Evolutionary conservation across 2,329 filamentous ascomycete genomes (phyloP).

Genomic region (Penicillium sp.): DNA sequence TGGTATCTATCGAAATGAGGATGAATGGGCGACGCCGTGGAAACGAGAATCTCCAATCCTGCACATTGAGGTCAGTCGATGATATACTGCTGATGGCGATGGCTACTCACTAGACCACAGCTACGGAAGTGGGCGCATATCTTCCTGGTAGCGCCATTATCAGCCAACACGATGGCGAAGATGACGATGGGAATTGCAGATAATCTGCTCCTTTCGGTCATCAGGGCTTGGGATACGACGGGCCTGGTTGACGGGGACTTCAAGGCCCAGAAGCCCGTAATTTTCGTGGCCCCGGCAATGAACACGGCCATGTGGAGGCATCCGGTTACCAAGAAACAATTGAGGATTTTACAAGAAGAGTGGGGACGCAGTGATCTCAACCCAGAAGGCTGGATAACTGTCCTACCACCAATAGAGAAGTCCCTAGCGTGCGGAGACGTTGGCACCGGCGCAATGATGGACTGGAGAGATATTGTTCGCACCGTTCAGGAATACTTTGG

Average conservation of each 20-base stretch:
- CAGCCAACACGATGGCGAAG: constrained; percentile 82
- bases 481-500: constrained; percentile 50
- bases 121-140: constrained; percentile 76
- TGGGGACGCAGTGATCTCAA: constrained; percentile 56
- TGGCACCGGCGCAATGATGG: constrained; percentile 75
- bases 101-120: constrained; percentile 5
- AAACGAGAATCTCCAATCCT: constrained; percentile 70
- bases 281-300: constrained; percentile 77
- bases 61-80: constrained; percentile 63
- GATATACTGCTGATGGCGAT: not conserved
- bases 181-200: constrained; percentile 73
- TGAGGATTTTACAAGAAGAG: constrained; percentile 64
- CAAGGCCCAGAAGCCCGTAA: constrained; percentile 51
- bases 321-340: constrained; percentile 69
- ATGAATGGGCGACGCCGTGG: constrained; percentile 80
- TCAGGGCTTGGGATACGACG: constrained; percentile 83
- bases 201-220: constrained; percentile 65
- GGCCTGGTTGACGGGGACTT: constrained; percentile 50
- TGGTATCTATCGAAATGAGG: constrained; percentile 72
- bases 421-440: constrained; percentile 77
- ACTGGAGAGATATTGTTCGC: constrained; percentile 69
- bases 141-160: constrained; percentile 72
- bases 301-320: constrained; percentile 89
- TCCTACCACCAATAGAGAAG: constrained; percentile 70
- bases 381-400: constrained; percentile 58